These are phyloP conservation scores for Trametes villosa DNA, from an alignment of 768 basidiomycete species.

Conservation along the genomic window DNA sequence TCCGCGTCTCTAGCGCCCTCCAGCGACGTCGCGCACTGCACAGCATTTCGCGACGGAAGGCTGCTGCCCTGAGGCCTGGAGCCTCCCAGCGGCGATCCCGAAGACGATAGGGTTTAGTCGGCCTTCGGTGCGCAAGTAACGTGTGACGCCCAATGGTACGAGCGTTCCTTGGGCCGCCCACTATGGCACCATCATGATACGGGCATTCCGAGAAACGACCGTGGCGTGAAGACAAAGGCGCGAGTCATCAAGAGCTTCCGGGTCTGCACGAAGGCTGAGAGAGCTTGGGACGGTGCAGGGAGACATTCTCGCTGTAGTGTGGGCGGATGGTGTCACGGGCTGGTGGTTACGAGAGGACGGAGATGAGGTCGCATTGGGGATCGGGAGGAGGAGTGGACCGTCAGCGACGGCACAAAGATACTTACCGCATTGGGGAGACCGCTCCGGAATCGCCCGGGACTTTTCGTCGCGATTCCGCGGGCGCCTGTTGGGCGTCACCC, in stretches of 20 bases:
- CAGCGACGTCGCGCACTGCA: too few species aligned
- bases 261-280: background rate
- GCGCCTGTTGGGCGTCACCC: slow-evolving; percentile 1
- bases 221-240: background rate
- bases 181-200: too few species aligned
- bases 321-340: too few species aligned
- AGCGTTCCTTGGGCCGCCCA: slow-evolving; percentile 6
- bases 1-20: slow-evolving; percentile 6
- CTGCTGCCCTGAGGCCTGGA: background rate
- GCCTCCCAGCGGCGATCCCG: background rate
- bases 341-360: too few species aligned
- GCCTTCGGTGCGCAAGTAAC: background rate
- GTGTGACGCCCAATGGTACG: background rate
- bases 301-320: too few species aligned
- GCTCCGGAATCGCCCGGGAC: slow-evolving; percentile 4
- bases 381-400: slow-evolving; percentile 2
- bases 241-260: background rate
- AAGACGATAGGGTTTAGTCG: slow-evolving; percentile 16
- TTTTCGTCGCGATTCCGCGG: background rate
- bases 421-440: slow-evolving; percentile 4
- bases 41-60: slow-evolving; percentile 1
- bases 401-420: slow-evolving; percentile 6
- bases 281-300: background rate
- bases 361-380: too few species aligned
- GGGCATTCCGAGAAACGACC: slow-evolving; percentile 3